Base-by-base conservation (phyloP, 352 stramenopile genomes). In the Thraustochytrium striatum region DNA sequence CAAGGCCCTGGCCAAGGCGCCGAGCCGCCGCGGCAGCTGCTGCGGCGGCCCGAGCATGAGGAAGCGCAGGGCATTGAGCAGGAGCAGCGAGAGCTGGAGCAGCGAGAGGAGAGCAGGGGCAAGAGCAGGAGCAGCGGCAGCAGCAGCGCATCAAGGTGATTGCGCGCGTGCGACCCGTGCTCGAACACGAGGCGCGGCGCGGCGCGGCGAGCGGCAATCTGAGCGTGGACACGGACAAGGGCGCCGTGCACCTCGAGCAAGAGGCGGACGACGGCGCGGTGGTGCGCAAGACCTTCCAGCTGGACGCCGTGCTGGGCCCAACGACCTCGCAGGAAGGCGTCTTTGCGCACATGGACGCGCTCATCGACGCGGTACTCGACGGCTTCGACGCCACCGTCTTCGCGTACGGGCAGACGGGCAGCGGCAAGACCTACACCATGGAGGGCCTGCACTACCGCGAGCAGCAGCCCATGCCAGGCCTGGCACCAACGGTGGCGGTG, bases 371-470 rank as follows among this genome's bases (percentile, higher is more conserved):
- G n/a, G 65, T 75, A 8, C 65, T 75, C 7, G 21, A 75, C 39
- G 65, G 65, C 61, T 75, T 55, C 19, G 65, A 75, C 36, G 65
- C 32, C 43, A 75, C 65, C 11, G 52, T 75, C 0, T 75, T 75
- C 41, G 65, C 65, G 16, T 75, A 75, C 50, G 65, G 65, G 5
- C 65, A 75, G 30, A 75, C 65, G 16, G 65, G 65, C 3, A 75
- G 65, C 50, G 65, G 65, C 32, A 75, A 75, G 32, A 75, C 65
- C 11, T 41, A 62, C 41, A 75, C 65, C n/a, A 75, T 75, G 65
- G 65, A 75, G 36, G 65, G 65, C 41, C 33, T 62, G 11, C 16
- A 30, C 11, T 75, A 75, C 50, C 35, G 35, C 13, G 59, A 70
- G 30, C 32, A 75, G 33, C 19, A 30, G 30, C 52, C 47, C 47